These are phyloP conservation scores for Emmonsia crescens DNA, from an alignment of 2,329 filamentous ascomycete genomes.

Conservation along the genomic window DNA sequence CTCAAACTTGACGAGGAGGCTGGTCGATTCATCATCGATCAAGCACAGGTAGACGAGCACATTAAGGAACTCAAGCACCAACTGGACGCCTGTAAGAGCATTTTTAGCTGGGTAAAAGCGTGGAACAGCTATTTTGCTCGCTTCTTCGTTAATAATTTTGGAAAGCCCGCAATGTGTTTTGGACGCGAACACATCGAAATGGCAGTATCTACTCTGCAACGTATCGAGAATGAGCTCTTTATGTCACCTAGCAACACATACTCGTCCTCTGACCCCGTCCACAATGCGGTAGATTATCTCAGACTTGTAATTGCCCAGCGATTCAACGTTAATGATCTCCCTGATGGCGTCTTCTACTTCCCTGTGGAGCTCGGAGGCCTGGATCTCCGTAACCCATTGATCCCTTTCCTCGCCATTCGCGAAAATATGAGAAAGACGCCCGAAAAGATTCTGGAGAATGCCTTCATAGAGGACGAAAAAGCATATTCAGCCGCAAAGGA, in stretches of 20 bases:
- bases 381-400: slow-evolving; percentile 41
- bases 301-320: slow-evolving; percentile 42
- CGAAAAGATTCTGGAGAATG: slow-evolving; percentile 22
- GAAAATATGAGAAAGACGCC: slow-evolving; percentile 31
- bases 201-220: slow-evolving; percentile 41
- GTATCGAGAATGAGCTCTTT: slow-evolving; percentile 45
- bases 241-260: slow-evolving; percentile 15
- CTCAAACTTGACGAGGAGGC: slow-evolving; percentile 43
- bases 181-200: slow-evolving; percentile 46
- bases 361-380: slow-evolving; percentile 42
- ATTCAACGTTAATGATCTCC: slow-evolving; percentile 40
- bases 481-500: slow-evolving; percentile 40
- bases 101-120: slow-evolving; percentile 50
- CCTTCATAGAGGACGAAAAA: slow-evolving; percentile 39
- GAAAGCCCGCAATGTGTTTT: slow-evolving; percentile 44
- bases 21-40: slow-evolving; percentile 50
- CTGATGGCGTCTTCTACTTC: slow-evolving; percentile 44
- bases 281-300: slow-evolving; percentile 46
- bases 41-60: slow-evolving; percentile 47
- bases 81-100: slow-evolving; percentile 43
- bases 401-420: slow-evolving; percentile 38
- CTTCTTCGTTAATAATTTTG: slow-evolving; percentile 50
- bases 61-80: slow-evolving; percentile 50
- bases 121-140: slow-evolving; percentile 49
- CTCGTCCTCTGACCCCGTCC: slow-evolving; percentile 14